phyloP scores from a whole-genome alignment of 306 rosid species.

The Herpetospermum pedunculosum region DNA sequence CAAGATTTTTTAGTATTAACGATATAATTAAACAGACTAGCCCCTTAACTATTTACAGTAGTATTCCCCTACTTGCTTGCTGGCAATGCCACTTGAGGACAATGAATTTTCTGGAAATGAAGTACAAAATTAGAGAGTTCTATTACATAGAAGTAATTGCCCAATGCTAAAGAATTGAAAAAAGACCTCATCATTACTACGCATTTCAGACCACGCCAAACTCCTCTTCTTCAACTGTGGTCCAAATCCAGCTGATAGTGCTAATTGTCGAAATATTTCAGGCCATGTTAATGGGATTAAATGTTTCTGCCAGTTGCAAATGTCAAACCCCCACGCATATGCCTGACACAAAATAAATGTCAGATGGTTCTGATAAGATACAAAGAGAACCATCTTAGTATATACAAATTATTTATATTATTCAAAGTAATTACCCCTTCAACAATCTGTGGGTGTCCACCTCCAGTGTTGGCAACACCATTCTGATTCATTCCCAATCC shows the following conservation, averaged over 20 bases:
- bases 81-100: background rate
- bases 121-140: background rate
- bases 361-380: slow-evolving; percentile 9
- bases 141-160: background rate
- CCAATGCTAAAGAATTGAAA: background rate
- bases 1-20: background rate
- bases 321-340: slow-evolving; percentile 97
- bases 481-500: slow-evolving; percentile 81
- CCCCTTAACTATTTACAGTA: background rate
- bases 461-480: slow-evolving; percentile 88
- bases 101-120: background rate
- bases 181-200: slow-evolving; percentile 70
- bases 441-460: slow-evolving; percentile 95
- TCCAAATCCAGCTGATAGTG: slow-evolving; percentile 89
- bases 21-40: background rate
- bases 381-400: background rate
- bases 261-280: slow-evolving; percentile 84
- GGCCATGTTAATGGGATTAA: slow-evolving; percentile 92
- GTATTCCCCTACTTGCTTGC: background rate
- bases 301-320: slow-evolving; percentile 90
- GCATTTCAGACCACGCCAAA: slow-evolving; percentile 47
- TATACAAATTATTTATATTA: background rate
- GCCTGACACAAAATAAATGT: slow-evolving; percentile 39
- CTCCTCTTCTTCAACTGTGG: slow-evolving; percentile 77
- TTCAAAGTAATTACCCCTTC: slow-evolving; percentile 68